A percentile compares a stretch with the other conserved stretches of the same genome.
Evolutionary conservation across 441 rosid species (phyloP).

Genomic region (Croton laevigatus): DNA sequence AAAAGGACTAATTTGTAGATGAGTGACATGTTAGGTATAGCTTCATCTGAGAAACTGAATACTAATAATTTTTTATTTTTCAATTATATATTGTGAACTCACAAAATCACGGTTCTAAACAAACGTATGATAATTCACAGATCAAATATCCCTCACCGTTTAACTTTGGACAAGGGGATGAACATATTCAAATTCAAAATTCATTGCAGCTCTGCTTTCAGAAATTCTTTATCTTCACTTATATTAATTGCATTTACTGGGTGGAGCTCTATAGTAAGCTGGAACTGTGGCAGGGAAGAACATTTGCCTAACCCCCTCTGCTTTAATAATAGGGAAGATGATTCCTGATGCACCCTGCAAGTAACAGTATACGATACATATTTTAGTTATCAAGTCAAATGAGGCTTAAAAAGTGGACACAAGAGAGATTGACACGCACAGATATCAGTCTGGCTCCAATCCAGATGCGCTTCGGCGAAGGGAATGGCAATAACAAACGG

Average conservation of each 20-base stretch:
- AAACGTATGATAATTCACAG: conserved; percentile 5
- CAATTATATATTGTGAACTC: background rate
- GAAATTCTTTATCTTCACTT: background rate
- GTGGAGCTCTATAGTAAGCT: conserved; percentile 15
- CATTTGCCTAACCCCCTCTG: conserved; percentile 21
- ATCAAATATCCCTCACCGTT: background rate
- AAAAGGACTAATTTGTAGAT: no score
- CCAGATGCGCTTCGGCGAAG: conserved; percentile 17
- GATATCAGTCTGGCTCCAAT: conserved; percentile 13
- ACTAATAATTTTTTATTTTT: background rate
- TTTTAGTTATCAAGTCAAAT: background rate
- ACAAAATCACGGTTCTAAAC: background rate
- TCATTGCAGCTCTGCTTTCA: background rate
- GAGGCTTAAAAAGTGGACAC: background rate
- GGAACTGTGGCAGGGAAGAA: conserved; percentile 17
- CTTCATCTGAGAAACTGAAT: background rate
- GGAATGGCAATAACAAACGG: conserved; percentile 18
- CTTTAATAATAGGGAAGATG: conserved; percentile 21
- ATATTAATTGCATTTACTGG: background rate
- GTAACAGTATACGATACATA: background rate
- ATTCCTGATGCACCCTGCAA: conserved; percentile 20
- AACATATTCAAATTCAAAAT: background rate
- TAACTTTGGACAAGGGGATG: background rate
- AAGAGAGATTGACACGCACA: background rate
- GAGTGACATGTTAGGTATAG: no score